These are phyloP conservation scores for Kalmanozyma brasiliensis DNA, from an alignment of 1,284 basidiomycete genomes.

Conservation along the genomic window DNA sequence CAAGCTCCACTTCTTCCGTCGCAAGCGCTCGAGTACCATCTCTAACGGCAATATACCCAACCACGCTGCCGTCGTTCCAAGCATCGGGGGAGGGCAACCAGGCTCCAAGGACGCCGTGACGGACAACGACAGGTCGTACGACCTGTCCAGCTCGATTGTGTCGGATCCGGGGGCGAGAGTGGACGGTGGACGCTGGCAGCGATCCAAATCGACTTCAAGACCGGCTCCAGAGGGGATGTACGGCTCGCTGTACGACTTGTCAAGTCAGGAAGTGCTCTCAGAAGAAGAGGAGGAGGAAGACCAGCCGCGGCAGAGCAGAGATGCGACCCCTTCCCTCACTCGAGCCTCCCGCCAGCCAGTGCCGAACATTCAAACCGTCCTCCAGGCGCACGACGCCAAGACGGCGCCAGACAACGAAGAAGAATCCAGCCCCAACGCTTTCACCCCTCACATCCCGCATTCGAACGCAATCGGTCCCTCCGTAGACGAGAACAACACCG, in stretches of 20 bases:
- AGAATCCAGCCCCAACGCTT: not conserved
- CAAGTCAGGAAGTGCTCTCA: conserved; percentile 34
- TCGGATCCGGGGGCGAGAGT: conserved; percentile 34
- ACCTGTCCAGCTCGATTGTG: conserved; percentile 41
- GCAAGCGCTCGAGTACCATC: conserved; percentile 33
- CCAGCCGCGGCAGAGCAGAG: not conserved
- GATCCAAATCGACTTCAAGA: conserved; percentile 13
- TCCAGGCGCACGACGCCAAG: conserved; percentile 5
- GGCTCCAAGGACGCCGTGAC: conserved; percentile 7
- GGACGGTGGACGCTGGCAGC: conserved; percentile 13
- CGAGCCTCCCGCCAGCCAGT: not conserved
- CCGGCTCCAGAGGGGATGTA: conserved; percentile 23
- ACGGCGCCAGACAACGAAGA: not conserved
- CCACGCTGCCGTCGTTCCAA: not conserved
- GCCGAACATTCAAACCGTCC: conserved; percentile 30
- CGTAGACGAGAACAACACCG: not conserved
- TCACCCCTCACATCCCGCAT: conserved; percentile 38
- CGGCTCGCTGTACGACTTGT: conserved; percentile 29
- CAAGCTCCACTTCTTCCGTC: conserved; percentile 20
- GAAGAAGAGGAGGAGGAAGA: conserved; percentile 46
- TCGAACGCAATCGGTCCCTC: not conserved
- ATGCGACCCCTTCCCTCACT: not conserved
- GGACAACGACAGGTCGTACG: conserved; percentile 1
- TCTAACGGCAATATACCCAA: not conserved
- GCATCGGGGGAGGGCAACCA: not conserved